Conservation (phyloP, 179 eudicot species). For the Corrigiola litoralis region DNA sequence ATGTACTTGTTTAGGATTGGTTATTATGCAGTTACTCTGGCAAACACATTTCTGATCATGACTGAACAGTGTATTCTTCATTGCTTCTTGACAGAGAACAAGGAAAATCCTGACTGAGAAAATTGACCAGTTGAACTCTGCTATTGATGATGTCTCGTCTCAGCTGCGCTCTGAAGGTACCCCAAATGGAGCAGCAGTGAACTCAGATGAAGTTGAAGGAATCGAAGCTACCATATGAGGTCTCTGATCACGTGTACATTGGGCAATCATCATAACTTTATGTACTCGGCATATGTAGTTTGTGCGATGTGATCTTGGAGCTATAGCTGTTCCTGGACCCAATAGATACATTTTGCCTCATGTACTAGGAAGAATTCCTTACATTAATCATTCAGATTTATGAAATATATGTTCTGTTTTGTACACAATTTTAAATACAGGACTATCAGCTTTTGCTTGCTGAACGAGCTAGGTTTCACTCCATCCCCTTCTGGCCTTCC, state of each 20-base stretch:
- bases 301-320: conserved; percentile 6
- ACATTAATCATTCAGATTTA: conserved; percentile 6
- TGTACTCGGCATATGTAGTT: no score
- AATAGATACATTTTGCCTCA: conserved; percentile 4
- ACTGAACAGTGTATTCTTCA: background rate
- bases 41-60: background rate
- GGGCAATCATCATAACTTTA: no score
- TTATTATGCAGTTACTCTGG: background rate
- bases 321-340: background rate
- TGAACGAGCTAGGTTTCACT: no score
- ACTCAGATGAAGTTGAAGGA: conserved; percentile 49
- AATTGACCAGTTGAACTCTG: conserved; percentile 78
- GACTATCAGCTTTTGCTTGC: no score
- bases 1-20: background rate
- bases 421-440: no score
- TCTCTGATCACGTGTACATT: background rate
- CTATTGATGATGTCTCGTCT: conserved; percentile 64
- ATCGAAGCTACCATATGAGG: conserved; percentile 40
- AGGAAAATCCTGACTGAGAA: conserved; percentile 64
- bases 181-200: conserved; percentile 43
- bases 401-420: background rate
- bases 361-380: conserved; percentile 2
- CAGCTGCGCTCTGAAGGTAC: conserved; percentile 55
- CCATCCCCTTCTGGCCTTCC: no score
- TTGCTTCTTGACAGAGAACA: conserved; percentile 49